Base-by-base conservation (phyloP, 2,329 filamentous ascomycete species). In the Pseudogymnoascus sp. region DNA sequence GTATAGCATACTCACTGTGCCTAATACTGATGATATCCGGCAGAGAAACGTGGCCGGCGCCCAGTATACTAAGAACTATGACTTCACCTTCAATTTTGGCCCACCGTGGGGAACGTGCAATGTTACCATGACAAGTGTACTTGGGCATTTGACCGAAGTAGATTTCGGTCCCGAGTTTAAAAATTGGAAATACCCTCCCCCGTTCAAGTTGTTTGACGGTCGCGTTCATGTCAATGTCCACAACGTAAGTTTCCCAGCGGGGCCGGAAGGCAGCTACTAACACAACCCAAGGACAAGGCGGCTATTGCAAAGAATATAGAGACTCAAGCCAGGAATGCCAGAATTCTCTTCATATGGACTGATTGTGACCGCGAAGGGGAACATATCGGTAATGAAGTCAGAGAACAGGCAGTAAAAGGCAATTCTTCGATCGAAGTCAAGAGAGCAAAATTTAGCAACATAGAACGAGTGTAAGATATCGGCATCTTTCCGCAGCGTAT, bases 321-420 rank as follows among this genome's bases (percentile, higher is more conserved):
- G 66, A 76, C 81, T 1, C 86, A 95, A 72, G 92, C 94, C 15
- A 81, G 81, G 62, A 81, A 82, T 70, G 80, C 85, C n/a, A 82
- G 79, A 60, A 83, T 86, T 10, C 78, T 99, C 30, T 92, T 95
- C 72, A 96, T 99, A 67, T 99, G 94, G 94, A 99, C 94, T 0
- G 94, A 99, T 79, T 97, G 94, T 73, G 94, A 99, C 77, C 85
- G 92, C 60, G 94, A 99, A 78, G 94, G 94, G 34, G 94, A 99
- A 72, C 89, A 97, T 70, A 99, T 99, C 66, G 94, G 94, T 5
- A 81, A 88, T 37, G 92, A 99, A 72, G 92, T 99, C 62, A 85
- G 90, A 45, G 82, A 88, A 58, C 86, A 92, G 61, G 94, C 94
- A 4, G 77, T 79, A 52, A 84, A 84, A 68, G 86, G 82, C 8